phyloP scores from a whole-genome alignment of 140 eudicot genomes.

The Oenanthe javanica region DNA sequence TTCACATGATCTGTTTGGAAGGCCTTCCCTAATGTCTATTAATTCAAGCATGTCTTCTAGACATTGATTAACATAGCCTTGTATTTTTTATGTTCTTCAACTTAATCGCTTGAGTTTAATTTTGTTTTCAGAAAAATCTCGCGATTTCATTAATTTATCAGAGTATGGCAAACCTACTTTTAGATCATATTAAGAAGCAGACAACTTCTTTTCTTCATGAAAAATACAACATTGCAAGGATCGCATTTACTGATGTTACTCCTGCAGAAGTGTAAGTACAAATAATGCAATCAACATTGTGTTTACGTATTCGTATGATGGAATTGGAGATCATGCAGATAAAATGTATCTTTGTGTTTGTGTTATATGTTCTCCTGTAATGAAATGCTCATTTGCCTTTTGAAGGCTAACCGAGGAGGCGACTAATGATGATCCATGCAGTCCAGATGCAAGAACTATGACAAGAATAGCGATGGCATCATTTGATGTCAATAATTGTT shows the following conservation, averaged over 20 bases:
- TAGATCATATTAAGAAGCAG: constrained; percentile 17
- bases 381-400: background rate
- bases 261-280: constrained; percentile 26
- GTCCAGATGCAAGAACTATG: constrained; percentile 26
- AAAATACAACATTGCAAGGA: constrained; percentile 20
- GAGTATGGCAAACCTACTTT: constrained; percentile 19
- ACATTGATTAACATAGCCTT: background rate
- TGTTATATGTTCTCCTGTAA: background rate
- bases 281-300: background rate
- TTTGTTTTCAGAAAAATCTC: background rate
- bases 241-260: constrained; percentile 22
- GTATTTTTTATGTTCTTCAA: background rate
- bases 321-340: background rate
- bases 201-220: constrained; percentile 23
- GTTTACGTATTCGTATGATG: background rate
- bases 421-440: constrained; percentile 17
- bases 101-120: background rate
- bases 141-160: background rate
- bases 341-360: background rate
- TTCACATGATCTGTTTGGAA: background rate
- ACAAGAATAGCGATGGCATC: constrained; percentile 24
- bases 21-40: background rate
- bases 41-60: background rate
- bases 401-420: constrained; percentile 23
- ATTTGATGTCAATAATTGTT: constrained; percentile 19